Base-by-base conservation (phyloP, 805 yeast species). In the Kockiozyma suomiensis region DNA sequence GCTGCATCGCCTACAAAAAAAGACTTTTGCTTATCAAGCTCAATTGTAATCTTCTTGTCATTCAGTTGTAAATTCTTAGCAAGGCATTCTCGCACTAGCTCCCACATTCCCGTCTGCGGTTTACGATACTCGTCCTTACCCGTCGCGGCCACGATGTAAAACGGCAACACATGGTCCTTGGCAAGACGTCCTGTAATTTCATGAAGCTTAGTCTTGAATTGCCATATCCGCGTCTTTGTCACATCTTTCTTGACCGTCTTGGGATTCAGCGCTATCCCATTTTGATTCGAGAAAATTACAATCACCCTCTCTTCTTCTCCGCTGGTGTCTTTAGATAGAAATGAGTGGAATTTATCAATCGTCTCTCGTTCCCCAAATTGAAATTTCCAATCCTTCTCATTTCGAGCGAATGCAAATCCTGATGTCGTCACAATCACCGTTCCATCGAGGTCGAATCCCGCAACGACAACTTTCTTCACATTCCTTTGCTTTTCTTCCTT, bases 1-100 rank as follows among this genome's bases (percentile, higher is more conserved):
- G 97, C 98, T 0, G 98, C 98, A 75, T 93, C 99, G 4, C 99
- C 99, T n/a, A 91, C 92, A 72, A 75, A 94, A 55, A 85, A 77
- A 52, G 89, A 82, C 8, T 73, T 65, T 0, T 70, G 74, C 50
- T 70, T 51, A 66, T 84, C 85, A 1, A 85, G 66, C 7, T 59
- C 58, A 2, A 68, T 68, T 0, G 65, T 25, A 32, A 35, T 12
- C 13, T 15, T 10, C 19, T 50, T 41, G n/a, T 21, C 41, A 23
- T 13, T 19, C 10, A 1, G 13, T 41, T 37, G 38, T 45, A 56
- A 41, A 26, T 56, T 50, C 42, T 38, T 21, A 25, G 43, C 59
- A 28, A 55, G 52, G 2, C 61, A 50, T 15, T 68, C 59, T 13
- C 83, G 61, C 66, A 81, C 85, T 15, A 71, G 67, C 0, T 78